phyloP scores from a whole-genome alignment of 1,284 basidiomycete species.

The Malassezia sp. region DNA sequence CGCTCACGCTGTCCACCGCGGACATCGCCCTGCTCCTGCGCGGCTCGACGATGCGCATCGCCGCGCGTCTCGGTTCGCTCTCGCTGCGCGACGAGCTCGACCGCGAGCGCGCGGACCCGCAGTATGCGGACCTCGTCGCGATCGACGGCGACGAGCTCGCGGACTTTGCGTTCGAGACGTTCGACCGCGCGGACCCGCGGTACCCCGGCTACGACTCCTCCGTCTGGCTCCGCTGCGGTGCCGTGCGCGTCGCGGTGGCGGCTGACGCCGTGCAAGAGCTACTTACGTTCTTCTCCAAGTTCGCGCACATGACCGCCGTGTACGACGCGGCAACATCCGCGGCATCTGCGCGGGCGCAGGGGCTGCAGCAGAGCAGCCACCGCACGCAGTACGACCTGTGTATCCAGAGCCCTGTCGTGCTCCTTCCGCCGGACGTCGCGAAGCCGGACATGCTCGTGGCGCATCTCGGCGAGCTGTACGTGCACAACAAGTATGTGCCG shows the following conservation, averaged over 20 bases:
- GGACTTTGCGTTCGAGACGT: slow-evolving; percentile 89
- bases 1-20: slow-evolving; percentile 80
- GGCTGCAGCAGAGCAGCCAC: slow-evolving; percentile 53
- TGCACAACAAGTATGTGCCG: slow-evolving; percentile 61
- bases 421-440: slow-evolving; percentile 67
- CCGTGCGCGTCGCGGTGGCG: slow-evolving; percentile 77
- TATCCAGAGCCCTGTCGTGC: slow-evolving; percentile 81
- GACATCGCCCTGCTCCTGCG: slow-evolving; percentile 71
- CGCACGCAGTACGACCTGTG: slow-evolving; percentile 83
- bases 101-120: slow-evolving; percentile 51
- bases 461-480: slow-evolving; percentile 77
- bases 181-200: slow-evolving; percentile 56
- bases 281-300: slow-evolving; percentile 70
- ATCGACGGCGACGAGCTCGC: slow-evolving; percentile 94
- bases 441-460: slow-evolving; percentile 65
- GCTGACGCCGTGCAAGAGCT: slow-evolving; percentile 77
- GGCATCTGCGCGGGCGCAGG: slow-evolving; percentile 72
- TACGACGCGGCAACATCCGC: slow-evolving; percentile 91
- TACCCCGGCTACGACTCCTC: slow-evolving; percentile 78
- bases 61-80: slow-evolving; percentile 73
- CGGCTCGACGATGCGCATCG: slow-evolving; percentile 65
- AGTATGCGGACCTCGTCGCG: slow-evolving; percentile 75
- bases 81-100: slow-evolving; percentile 67
- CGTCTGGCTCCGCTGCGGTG: slow-evolving; percentile 74
- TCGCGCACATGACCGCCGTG: slow-evolving; percentile 64